Conservation (phyloP, 2,329 filamentous ascomycete genomes). For the Botryotinia globosa region DNA sequence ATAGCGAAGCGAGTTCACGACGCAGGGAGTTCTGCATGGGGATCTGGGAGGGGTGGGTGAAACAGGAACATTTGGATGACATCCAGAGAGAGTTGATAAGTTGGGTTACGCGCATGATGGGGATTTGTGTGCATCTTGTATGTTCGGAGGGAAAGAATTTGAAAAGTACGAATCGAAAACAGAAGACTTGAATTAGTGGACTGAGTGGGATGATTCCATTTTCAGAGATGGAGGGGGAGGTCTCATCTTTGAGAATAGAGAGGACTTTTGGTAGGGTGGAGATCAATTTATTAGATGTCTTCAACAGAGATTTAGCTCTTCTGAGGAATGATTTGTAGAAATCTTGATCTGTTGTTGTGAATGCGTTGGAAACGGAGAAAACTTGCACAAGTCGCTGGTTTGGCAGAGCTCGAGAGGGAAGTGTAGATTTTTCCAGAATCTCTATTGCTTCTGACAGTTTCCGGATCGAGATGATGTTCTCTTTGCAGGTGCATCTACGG, state of each 20-base stretch:
- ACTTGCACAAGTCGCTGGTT: slow-evolving; percentile 11
- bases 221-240: not conserved
- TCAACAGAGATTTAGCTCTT: not conserved
- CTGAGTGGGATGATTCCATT: not conserved
- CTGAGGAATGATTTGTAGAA: not conserved
- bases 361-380: slow-evolving; percentile 15
- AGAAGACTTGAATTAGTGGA: slow-evolving; percentile 8
- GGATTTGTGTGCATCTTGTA: not conserved
- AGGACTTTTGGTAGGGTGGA: not conserved
- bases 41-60: not conserved
- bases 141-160: not conserved
- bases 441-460: not conserved
- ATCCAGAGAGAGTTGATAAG: slow-evolving; percentile 18
- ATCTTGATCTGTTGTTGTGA: not conserved
- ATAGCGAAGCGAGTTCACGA: not conserved
- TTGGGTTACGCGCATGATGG: not conserved
- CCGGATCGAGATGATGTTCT: not conserved
- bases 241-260: not conserved
- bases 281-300: not conserved
- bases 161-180: slow-evolving; percentile 11
- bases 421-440: not conserved
- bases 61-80: slow-evolving; percentile 12
- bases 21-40: not conserved
- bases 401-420: not conserved
- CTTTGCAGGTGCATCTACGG: not conserved